These are phyloP conservation scores for Dillenia suffruticosa DNA, from an alignment of 164 flowering plant genomes.

Conservation along the genomic window DNA sequence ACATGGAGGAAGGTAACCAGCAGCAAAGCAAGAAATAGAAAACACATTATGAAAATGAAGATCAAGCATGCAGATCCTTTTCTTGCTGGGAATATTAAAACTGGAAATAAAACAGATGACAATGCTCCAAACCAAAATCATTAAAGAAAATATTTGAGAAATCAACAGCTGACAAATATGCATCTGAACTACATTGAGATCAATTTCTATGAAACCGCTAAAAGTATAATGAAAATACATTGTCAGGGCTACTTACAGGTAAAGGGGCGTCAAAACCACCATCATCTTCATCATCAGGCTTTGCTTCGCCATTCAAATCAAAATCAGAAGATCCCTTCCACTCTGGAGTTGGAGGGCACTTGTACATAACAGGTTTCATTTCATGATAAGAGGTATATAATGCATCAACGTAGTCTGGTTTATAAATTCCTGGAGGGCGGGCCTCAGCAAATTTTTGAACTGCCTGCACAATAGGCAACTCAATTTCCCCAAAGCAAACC, in stretches of 20 bases:
- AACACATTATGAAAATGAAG: no score
- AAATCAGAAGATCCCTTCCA: conserved; percentile 93
- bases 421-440: conserved; percentile 98
- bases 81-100: no score
- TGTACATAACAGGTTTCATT: conserved; percentile 60
- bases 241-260: conserved; percentile 37
- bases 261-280: conserved; percentile 47
- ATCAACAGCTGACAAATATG: no score
- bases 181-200: no score
- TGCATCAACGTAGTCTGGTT: conserved; percentile 85
- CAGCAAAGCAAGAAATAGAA: no score
- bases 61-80: no score
- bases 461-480: conserved; percentile 45
- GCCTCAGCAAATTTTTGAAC: conserved; percentile 69
- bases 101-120: no score
- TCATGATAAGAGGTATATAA: conserved; percentile 89
- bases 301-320: conserved; percentile 95
- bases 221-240: not conserved
- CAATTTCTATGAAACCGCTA: not conserved
- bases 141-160: no score
- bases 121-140: no score
- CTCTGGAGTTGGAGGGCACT: conserved; percentile 90
- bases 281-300: conserved; percentile 91
- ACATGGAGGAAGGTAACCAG: no score
- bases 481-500: not conserved